Conservation (phyloP, 257 asterid genomes). For the Dorcoceras hygrometricum region DNA sequence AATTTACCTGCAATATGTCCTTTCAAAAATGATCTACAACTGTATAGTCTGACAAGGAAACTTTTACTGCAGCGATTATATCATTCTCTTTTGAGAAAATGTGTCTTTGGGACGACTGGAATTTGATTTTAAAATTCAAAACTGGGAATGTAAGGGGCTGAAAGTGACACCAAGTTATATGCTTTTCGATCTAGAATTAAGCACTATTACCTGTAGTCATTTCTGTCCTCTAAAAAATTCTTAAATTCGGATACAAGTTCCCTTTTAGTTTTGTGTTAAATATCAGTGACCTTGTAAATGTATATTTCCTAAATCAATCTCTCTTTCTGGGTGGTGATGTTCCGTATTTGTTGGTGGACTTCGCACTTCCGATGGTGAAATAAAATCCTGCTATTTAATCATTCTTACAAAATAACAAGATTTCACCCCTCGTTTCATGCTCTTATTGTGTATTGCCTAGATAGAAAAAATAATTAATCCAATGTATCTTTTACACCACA, state of each 20-base stretch:
- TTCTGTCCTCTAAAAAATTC: too few relatives aligned
- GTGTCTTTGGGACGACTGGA: too few relatives aligned
- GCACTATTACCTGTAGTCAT: too few relatives aligned
- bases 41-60: neutral
- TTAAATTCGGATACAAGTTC: too few relatives aligned
- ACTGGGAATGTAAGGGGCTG: too few relatives aligned
- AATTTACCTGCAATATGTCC: constrained; percentile 2
- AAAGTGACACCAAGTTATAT: too few relatives aligned
- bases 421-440: neutral
- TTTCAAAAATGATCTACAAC: neutral
- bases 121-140: too few relatives aligned
- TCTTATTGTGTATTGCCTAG: neutral
- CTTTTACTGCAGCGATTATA: neutral
- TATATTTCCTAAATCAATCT: neutral
- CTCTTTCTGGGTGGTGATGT: neutral
- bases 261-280: neutral
- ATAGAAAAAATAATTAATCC: neutral
- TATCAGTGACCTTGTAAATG: neutral
- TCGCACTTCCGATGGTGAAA: neutral
- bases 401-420: neutral
- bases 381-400: neutral
- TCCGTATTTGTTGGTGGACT: neutral
- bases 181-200: too few relatives aligned
- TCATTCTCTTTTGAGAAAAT: neutral
- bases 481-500: neutral